Evolutionary conservation across 176 grass and related monocot species (phyloP), one percentile per base, ranked within the genome.

Genomic region (Oryza coarctata): DNA sequence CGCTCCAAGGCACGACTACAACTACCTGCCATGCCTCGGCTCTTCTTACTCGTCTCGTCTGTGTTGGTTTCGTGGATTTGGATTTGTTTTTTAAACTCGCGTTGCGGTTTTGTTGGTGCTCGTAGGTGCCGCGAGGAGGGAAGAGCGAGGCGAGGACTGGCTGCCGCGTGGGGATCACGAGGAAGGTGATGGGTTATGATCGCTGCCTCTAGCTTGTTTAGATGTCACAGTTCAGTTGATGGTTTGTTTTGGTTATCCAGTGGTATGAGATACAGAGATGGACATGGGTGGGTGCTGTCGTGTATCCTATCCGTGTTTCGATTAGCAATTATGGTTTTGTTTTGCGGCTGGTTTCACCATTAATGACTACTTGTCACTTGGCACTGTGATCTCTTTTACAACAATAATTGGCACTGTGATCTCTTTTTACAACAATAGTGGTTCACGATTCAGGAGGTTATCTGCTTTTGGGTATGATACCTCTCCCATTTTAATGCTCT

Each of bases 121-220:
- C 14, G 83, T 79, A 90, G 83, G 68, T 83, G 62, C 39, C 74
- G 4, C 61, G 61, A 74, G 29, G 61, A 25, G 88, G 79, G 10
- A 71, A 43, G 66, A 60, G 3, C 4, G 57, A 44, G 2, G 34
- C 40, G 58, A 60, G 58, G 62, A 36, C 30, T 30, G 83, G 79
- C 4, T 82, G 79, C 78, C 83, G 83, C 61, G 61, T 78, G 0
- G 83, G 79, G 60, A 29, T 83, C 79, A 73, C 73, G 83, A 78
- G 88, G 83, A 90, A 90, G 88, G 88, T 90, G 61, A 22, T 0
- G 1, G 8, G 39, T 12, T 70, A 3, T 7, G 17, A 18, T 13
- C 8, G 36, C 12, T 38, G 5, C 22, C 15, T 13, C 17, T 26
- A 35, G 7, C 3, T 71, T 29, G 9, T 4, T 14, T 67, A 60